Base-by-base conservation (phyloP, 139 green algal genomes). In the Chlorella vulgaris region DNA sequence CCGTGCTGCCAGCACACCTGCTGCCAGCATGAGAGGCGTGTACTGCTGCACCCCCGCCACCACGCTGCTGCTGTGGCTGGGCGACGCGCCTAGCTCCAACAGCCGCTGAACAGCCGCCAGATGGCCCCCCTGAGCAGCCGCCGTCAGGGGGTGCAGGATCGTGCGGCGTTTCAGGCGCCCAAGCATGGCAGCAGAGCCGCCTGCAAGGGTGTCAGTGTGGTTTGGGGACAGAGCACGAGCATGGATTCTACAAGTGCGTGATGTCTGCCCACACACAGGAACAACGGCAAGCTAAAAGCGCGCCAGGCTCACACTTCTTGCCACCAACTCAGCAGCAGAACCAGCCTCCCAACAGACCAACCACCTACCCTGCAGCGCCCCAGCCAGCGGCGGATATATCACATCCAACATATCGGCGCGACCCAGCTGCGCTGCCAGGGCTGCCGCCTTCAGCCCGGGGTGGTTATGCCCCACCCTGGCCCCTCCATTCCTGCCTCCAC, bases 1-100 rank as follows among this genome's bases (percentile, higher is more conserved):
- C 62, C 7, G 10, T n/a, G 13, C 8, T 7, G 31, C 7, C n/a
- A 13, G 7, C 13, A 7, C 73, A 79, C 73, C 73, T 55, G 73
- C 73, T 0, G 73, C 73, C 53, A 79, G 73, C 73, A 69, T 67
- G 33, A 79, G 73, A 7, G 73, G 53, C 73, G 73, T 79, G 53
- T 36, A 39, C 35, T 79, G 73, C 36, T 26, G 31, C 31, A 79
- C 73, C 31, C 71, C 73, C 35, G 73, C 53, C 53, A 29, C 31
- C 39, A 70, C 58, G 58, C 58, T 80, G 74, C 38, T 13, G 39
- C 29, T 38, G 40, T 80, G 58, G 18, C 33, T 22, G 0, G 74
- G 15, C 0, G 74, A 58, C 4, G 74, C 74, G 19, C 58, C 74
- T 58, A 60, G 38, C 74, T 70, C 8, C n/a, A 80, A 58, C 74